Conservation (phyloP, 805 yeast species). For the Metschnikowia borealis region DNA sequence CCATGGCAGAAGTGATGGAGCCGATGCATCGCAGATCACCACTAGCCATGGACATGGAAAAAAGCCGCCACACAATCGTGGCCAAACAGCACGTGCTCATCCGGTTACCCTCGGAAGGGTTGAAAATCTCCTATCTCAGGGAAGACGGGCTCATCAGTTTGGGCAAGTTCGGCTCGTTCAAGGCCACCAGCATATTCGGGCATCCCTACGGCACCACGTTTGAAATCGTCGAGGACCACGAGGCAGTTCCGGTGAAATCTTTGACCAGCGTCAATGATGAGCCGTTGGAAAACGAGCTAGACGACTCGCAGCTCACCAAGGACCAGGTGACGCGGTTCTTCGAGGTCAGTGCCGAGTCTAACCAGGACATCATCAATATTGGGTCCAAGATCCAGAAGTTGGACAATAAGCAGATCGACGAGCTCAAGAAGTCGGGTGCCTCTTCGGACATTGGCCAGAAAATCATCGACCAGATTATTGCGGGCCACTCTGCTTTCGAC, state of each 20-base stretch:
- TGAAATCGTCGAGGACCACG: slow-evolving; percentile 63
- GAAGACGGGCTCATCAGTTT: slow-evolving; percentile 60
- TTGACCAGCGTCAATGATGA: slow-evolving; percentile 21
- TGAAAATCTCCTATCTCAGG: slow-evolving; percentile 66
- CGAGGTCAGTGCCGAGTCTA: slow-evolving; percentile 50
- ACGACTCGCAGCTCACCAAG: slow-evolving; percentile 36
- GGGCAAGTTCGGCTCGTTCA: slow-evolving; percentile 90
- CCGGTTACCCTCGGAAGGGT: slow-evolving; percentile 76
- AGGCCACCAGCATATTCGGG: slow-evolving; percentile 71
- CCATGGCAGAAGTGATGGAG: not conserved
- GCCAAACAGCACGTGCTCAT: slow-evolving; percentile 58
- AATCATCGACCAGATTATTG: slow-evolving; percentile 77
- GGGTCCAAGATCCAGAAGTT: slow-evolving; percentile 72
- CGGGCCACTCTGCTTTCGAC: slow-evolving; percentile 80
- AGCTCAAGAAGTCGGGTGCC: slow-evolving; percentile 68
- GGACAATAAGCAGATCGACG: slow-evolving; percentile 77
- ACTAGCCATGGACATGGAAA: slow-evolving; percentile 4
- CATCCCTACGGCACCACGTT: slow-evolving; percentile 85
- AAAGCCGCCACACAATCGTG: slow-evolving; percentile 32
- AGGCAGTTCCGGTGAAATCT: slow-evolving; percentile 47
- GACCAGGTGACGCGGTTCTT: slow-evolving; percentile 36
- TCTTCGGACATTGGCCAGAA: slow-evolving; percentile 62
- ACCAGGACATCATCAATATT: slow-evolving; percentile 62
- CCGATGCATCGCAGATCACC: not conserved
- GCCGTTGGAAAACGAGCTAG: slow-evolving; percentile 20